Conservation (phyloP, 2,329 filamentous ascomycete genomes). For the Aspergillus puulaauensis region DNA sequence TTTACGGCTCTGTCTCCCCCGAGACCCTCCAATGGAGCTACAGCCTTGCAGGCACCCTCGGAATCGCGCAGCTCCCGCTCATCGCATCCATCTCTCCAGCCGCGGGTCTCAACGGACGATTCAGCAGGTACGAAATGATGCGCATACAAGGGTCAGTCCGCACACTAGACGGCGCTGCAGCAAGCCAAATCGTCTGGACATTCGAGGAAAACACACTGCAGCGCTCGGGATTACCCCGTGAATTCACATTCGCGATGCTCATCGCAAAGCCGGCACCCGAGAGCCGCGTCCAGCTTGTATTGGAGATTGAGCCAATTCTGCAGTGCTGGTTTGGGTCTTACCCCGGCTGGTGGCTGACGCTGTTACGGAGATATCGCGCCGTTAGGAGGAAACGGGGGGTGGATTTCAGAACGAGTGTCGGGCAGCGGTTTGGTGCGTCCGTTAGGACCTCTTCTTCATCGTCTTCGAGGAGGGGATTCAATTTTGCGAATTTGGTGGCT, state of each 20-base stretch:
- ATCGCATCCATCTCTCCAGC: conserved; percentile 44
- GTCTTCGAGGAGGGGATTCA: conserved; percentile 40
- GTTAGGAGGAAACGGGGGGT: conserved; percentile 36
- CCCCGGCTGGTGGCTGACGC: conserved; percentile 40
- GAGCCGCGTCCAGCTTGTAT: conserved; percentile 37
- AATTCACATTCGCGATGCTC: conserved; percentile 53
- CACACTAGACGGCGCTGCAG: conserved; percentile 43
- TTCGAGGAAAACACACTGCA: conserved; percentile 51
- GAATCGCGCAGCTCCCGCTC: conserved; percentile 46
- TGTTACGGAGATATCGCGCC: conserved; percentile 39
- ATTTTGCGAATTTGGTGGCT: conserved; percentile 44
- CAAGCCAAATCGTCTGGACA: conserved; percentile 51
- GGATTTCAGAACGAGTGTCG: conserved; percentile 44
- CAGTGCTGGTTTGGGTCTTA: conserved; percentile 42
- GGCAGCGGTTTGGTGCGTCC: conserved; percentile 44
- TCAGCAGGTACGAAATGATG: conserved; percentile 52
- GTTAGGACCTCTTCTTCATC: not conserved
- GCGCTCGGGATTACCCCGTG: conserved; percentile 49
- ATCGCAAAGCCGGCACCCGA: conserved; percentile 46
- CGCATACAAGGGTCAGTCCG: conserved; percentile 50
- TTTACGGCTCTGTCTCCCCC: conserved; percentile 49
- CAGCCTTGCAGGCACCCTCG: conserved; percentile 47
- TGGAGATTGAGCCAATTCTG: conserved; percentile 46
- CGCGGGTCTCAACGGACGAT: conserved; percentile 41
- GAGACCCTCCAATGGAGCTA: conserved; percentile 52